A percentile compares a stretch with the other conserved stretches of the same genome.
phyloP scores from a whole-genome alignment of 306 rosid genomes.

The Myrica gale region DNA sequence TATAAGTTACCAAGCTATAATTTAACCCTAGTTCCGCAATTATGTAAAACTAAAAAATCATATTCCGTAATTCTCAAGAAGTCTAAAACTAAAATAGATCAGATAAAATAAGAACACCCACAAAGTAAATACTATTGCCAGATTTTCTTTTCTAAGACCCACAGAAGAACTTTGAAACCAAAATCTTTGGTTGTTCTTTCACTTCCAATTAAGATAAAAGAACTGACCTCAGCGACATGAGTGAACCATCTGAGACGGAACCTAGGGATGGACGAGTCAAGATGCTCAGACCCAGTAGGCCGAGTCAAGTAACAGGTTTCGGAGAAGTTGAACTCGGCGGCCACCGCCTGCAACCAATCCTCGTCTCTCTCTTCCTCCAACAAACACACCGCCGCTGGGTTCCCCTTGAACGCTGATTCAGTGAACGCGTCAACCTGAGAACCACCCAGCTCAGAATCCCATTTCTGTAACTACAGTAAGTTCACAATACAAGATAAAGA shows the following conservation, averaged over 20 bases:
- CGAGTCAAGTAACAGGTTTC: conserved; percentile 47
- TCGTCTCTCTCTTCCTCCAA: conserved; percentile 58
- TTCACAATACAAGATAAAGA: background rate
- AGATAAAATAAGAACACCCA: background rate
- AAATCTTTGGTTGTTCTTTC: background rate
- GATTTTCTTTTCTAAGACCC: background rate
- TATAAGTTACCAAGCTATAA: background rate
- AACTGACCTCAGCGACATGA: conserved; percentile 56
- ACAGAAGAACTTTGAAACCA: background rate
- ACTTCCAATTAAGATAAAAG: background rate
- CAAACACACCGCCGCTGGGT: conserved; percentile 72
- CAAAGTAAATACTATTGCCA: background rate
- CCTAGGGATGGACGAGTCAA: conserved; percentile 40
- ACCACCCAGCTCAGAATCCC: conserved; percentile 1
- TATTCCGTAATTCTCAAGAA: background rate
- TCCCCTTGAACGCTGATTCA: conserved; percentile 66
- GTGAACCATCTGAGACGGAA: conserved; percentile 81
- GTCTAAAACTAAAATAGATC: background rate
- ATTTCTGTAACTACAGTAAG: background rate
- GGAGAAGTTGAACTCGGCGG: conserved; percentile 58
- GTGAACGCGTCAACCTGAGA: conserved; percentile 68
- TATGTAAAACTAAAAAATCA: background rate
- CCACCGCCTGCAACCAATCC: conserved; percentile 57
- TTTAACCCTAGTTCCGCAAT: background rate
- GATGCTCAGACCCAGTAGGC: conserved; percentile 22